phyloP scores from a whole-genome alignment of 2,329 filamentous ascomycete genomes.

The Talaromyces sp. region DNA sequence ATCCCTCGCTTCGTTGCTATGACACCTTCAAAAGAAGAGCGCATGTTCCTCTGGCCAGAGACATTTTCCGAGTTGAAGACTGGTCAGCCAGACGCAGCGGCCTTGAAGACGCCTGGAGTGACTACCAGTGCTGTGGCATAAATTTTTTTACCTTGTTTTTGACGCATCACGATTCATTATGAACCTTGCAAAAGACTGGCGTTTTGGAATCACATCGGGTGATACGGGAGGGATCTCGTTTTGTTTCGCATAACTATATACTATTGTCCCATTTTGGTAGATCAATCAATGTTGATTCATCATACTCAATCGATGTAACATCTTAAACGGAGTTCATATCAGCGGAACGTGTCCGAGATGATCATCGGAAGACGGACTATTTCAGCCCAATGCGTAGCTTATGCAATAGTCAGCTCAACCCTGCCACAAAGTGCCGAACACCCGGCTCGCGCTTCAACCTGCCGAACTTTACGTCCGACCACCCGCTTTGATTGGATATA shows the following conservation, averaged over 20 bases:
- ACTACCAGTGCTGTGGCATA: background rate
- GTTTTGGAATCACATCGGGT: background rate
- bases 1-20: slow-evolving; percentile 49
- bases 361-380: background rate
- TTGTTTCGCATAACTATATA: background rate
- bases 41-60: slow-evolving; percentile 62
- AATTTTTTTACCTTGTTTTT: background rate
- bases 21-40: slow-evolving; percentile 56
- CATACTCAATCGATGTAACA: background rate
- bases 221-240: background rate
- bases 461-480: background rate
- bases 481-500: background rate
- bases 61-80: slow-evolving; percentile 50
- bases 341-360: background rate
- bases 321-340: background rate
- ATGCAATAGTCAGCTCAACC: background rate
- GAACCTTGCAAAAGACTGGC: slow-evolving; percentile 1
- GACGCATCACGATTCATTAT: background rate
- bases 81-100: background rate
- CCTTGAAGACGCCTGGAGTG: background rate
- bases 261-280: background rate
- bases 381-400: background rate
- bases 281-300: background rate
- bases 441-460: slow-evolving; percentile 1
- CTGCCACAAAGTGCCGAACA: background rate